Conservation (phyloP, 2,329 filamentous ascomycete species). For the Rutstroemia sp. region DNA sequence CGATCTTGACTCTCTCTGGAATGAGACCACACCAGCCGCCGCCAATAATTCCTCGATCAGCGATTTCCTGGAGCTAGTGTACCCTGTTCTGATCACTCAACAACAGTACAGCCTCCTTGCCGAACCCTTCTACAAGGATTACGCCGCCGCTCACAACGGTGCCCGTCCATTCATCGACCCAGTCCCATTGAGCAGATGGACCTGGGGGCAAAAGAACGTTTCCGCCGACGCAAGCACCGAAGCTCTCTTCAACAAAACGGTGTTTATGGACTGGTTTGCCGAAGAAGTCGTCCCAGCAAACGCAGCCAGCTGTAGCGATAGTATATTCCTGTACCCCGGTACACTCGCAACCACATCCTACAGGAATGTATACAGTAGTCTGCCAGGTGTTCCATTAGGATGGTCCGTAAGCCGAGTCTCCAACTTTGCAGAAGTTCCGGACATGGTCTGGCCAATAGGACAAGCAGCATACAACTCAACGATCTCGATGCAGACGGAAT, state of each 20-base stretch:
- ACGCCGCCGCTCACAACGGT: slow-evolving; percentile 38
- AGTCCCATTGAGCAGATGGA: slow-evolving; percentile 39
- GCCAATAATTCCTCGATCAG: slow-evolving; percentile 28
- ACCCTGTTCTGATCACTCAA: slow-evolving; percentile 39
- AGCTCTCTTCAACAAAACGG: slow-evolving; percentile 42
- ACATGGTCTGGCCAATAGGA: slow-evolving; percentile 36
- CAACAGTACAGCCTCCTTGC: slow-evolving; percentile 39
- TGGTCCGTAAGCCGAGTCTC: slow-evolving; percentile 38
- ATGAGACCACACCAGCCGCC: slow-evolving; percentile 21
- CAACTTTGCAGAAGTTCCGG: slow-evolving; percentile 39
- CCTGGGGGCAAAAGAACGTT: slow-evolving; percentile 36
- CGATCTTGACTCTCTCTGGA: slow-evolving; percentile 16
- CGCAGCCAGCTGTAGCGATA: slow-evolving; percentile 39
- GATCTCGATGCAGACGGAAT: slow-evolving; percentile 41
- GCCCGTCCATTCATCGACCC: slow-evolving; percentile 43
- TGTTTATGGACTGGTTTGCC: slow-evolving; percentile 41
- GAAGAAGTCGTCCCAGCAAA: slow-evolving; percentile 36
- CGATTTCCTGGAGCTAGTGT: slow-evolving; percentile 36
- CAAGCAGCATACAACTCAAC: slow-evolving; percentile 37
- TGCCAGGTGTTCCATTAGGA: slow-evolving; percentile 39
- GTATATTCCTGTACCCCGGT: slow-evolving; percentile 41
- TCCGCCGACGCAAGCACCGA: slow-evolving; percentile 32
- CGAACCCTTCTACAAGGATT: slow-evolving; percentile 42
- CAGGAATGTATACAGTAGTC: slow-evolving; percentile 36
- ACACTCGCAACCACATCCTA: slow-evolving; percentile 34